Base-by-base conservation (phyloP, 2,329 filamentous ascomycete genomes). In the Alternaria incomplexa region DNA sequence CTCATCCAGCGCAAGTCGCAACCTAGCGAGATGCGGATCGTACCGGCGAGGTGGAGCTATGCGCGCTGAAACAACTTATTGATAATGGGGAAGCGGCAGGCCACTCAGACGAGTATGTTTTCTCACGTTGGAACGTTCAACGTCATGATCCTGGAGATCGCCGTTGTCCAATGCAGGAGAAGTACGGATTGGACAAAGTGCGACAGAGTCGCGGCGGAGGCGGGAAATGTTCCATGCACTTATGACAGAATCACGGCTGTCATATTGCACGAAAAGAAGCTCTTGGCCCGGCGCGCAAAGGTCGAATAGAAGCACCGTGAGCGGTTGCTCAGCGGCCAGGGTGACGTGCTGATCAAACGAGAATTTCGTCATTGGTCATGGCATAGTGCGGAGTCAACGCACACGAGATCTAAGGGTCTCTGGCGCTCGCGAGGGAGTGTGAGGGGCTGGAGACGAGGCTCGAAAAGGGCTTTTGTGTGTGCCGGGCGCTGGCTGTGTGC, bases 111-210 rank as follows among this genome's bases (percentile, higher is more conserved):
- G 55, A 62, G 28, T 60, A 50, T 54, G 51, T 50, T 50, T 51
- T 45, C 58, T 55, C 56, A 61, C 54, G 54, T 63, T 64, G 62
- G 58, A 62, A 58, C 43, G 50, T 50, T 46, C 63, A 47, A 72
- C 66, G 69, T 73, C 69, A 75, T 69, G 59, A 61, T 56, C 58
- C 62, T 61, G 55, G 61, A 26, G 71, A 74, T 75, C 65, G 61
- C 56, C 66, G 58, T 58, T 62, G 58, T 48, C 67, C 51, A 70
- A 72, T 61, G 56, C 47, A 40, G 45, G 23, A 28, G 17, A 13
- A 30, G n/a, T 36, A 30, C n/a, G 28, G 48, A 44, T 43, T 58
- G 12, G 53, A 40, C 32, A 61, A 62, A 40, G 54, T 56, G 58
- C 55, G 60, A 62, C 56, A 47, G 26, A 36, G 50, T 20, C 46